A percentile compares a stretch with the other conserved stretches of the same genome.
phyloP scores from a whole-genome alignment of 495 filamentous ascomycete species.

The Astrocystis sublimbata region DNA sequence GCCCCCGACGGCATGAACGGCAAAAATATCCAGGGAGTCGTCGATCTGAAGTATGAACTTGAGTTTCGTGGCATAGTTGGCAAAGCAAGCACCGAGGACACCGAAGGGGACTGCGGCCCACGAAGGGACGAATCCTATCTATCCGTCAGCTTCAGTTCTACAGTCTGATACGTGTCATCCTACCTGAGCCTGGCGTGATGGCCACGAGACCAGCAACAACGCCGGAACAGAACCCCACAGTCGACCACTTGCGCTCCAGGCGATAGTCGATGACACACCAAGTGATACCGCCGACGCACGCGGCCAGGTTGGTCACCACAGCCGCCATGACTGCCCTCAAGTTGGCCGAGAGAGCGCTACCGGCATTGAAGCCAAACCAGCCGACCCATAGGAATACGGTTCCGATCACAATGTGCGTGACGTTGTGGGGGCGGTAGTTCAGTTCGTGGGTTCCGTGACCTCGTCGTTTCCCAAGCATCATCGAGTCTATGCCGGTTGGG shows the following conservation, averaged over 20 bases:
- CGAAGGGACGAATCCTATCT: constrained; percentile 73
- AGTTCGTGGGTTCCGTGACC: constrained; percentile 86
- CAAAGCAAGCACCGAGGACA: constrained; percentile 75
- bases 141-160: constrained; percentile 9
- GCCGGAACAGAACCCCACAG: constrained; percentile 94
- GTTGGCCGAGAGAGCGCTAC: constrained; percentile 86
- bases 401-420: constrained; percentile 93
- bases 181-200: constrained; percentile 83
- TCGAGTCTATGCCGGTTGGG: constrained; percentile 57
- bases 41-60: constrained; percentile 88
- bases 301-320: constrained; percentile 71
- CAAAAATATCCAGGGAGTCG: constrained; percentile 92
- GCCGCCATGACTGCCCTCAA: constrained; percentile 80
- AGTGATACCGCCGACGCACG: constrained; percentile 86
- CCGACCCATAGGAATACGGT: constrained; percentile 99
- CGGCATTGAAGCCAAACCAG: constrained; percentile 99
- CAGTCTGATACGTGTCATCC: constrained; percentile 8
- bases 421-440: constrained; percentile 97
- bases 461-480: constrained; percentile 88
- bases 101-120: constrained; percentile 94
- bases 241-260: constrained; percentile 93
- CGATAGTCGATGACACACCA: constrained; percentile 96
- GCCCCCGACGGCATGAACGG: constrained; percentile 86
- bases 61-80: constrained; percentile 96
- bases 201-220: constrained; percentile 89